Conservation (phyloP, 2,329 filamentous ascomycete species). For the Cladosporium sp. region DNA sequence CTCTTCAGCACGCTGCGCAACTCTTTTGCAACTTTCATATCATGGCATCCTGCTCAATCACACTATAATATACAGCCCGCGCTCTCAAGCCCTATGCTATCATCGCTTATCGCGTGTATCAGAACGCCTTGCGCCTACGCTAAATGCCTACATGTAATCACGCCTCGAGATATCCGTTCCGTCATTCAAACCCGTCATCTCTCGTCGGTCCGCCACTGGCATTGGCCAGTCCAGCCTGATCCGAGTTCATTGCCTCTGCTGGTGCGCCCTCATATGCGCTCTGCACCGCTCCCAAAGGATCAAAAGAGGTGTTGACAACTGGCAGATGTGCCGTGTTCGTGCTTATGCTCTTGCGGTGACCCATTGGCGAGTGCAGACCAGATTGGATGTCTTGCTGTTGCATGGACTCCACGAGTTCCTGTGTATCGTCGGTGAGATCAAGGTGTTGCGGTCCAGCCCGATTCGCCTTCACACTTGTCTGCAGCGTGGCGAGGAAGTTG, state of each 20-base stretch:
- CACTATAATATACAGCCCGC: conserved; percentile 15
- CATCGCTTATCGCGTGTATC: conserved; percentile 12
- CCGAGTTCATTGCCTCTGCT: conserved; percentile 24
- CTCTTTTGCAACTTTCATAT: too few relatives aligned
- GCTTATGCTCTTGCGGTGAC: conserved; percentile 48
- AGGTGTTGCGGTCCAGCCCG: conserved; percentile 38
- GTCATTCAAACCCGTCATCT: conserved; percentile 36
- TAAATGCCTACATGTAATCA: conserved; percentile 16
- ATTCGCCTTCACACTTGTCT: conserved; percentile 58
- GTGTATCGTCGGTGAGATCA: conserved; percentile 42
- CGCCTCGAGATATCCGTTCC: background rate
- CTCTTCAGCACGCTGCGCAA: too few relatives aligned
- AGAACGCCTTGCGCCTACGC: conserved; percentile 17
- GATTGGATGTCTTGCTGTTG: conserved; percentile 37
- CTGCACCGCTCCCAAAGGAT: conserved; percentile 36
- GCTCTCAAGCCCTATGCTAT: conserved; percentile 10
- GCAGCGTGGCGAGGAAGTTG: conserved; percentile 66
- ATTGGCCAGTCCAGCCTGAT: conserved; percentile 19
- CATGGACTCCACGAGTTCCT: conserved; percentile 32
- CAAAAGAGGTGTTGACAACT: conserved; percentile 27
- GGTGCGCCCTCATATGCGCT: conserved; percentile 27
- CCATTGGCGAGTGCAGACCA: conserved; percentile 25
- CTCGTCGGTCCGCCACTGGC: conserved; percentile 27
- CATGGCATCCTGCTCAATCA: background rate
- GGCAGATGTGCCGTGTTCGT: conserved; percentile 27